These are phyloP conservation scores for Thozetella sp. DNA, from an alignment of 495 filamentous ascomycete genomes.

Conservation along the genomic window DNA sequence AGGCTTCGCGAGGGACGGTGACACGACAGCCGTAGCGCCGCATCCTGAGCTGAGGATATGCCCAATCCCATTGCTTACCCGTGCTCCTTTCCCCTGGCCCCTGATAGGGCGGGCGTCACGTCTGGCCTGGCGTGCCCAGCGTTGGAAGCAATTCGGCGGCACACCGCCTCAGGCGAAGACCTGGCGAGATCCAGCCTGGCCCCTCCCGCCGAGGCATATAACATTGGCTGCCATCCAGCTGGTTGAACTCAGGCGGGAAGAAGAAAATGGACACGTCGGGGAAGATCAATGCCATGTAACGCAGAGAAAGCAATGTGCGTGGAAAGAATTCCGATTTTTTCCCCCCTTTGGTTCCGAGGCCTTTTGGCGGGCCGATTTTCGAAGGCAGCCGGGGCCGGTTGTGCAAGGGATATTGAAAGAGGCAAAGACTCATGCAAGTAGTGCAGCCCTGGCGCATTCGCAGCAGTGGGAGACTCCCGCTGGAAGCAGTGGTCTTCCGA, in stretches of 20 bases:
- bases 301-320: too few relatives aligned
- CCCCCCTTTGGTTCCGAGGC: not conserved
- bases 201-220: too few relatives aligned
- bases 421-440: not conserved
- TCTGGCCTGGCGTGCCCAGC: too few relatives aligned
- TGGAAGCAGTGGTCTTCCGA: too few relatives aligned
- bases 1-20: conserved; percentile 8
- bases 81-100: not conserved
- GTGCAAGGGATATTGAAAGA: not conserved
- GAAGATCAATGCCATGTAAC: too few relatives aligned
- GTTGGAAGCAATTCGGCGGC: not conserved
- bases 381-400: not conserved
- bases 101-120: too few relatives aligned
- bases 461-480: too few relatives aligned
- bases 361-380: not conserved
- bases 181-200: too few relatives aligned
- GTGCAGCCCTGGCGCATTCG: not conserved
- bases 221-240: too few relatives aligned
- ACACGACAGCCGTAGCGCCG: conserved; percentile 19
- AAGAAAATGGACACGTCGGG: too few relatives aligned
- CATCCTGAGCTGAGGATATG: conserved; percentile 10
- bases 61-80: conserved; percentile 15
- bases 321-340: too few relatives aligned
- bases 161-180: conserved; percentile 1
- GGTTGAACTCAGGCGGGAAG: too few relatives aligned